These are phyloP conservation scores for Xylaria sp. DNA, from an alignment of 2,329 filamentous ascomycete genomes.

Conservation along the genomic window DNA sequence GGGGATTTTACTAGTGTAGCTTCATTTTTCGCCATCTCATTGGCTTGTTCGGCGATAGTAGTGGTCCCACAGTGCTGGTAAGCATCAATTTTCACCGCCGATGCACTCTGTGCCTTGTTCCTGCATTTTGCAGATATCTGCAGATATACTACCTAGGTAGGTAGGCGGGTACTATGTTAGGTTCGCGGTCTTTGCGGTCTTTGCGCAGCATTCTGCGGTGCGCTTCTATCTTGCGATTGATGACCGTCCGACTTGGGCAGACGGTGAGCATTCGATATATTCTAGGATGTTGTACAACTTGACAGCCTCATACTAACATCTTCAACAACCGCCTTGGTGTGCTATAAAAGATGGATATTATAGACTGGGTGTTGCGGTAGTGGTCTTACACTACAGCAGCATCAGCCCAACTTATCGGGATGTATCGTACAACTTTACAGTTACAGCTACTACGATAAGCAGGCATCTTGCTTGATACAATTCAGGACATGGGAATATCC, in stretches of 20 bases:
- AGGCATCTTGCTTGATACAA: conserved; percentile 24
- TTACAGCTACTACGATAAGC: conserved; percentile 4
- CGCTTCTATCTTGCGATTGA: background rate
- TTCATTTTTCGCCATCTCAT: conserved; percentile 11
- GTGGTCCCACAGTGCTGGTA: conserved; percentile 18
- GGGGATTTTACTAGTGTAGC: background rate
- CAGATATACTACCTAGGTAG: background rate
- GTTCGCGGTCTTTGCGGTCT: background rate
- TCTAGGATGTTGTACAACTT: too few species aligned
- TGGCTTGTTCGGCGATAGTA: conserved; percentile 14
- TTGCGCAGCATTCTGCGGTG: background rate
- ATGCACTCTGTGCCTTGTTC: conserved; percentile 32
- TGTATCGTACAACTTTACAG: background rate
- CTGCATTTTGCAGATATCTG: conserved; percentile 30
- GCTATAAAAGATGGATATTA: conserved; percentile 2
- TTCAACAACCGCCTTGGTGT: background rate
- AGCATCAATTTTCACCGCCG: conserved; percentile 27
- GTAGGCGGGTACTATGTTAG: background rate
- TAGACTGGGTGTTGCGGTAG: background rate
- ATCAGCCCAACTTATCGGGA: conserved; percentile 24
- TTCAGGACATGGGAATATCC: conserved; percentile 7
- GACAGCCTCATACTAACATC: background rate
- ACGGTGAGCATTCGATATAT: background rate
- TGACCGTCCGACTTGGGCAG: background rate
- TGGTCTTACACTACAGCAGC: conserved; percentile 7